These are phyloP conservation scores for Chenopodium formosanum DNA, from an alignment of 148 eudicot species.

Conservation along the genomic window DNA sequence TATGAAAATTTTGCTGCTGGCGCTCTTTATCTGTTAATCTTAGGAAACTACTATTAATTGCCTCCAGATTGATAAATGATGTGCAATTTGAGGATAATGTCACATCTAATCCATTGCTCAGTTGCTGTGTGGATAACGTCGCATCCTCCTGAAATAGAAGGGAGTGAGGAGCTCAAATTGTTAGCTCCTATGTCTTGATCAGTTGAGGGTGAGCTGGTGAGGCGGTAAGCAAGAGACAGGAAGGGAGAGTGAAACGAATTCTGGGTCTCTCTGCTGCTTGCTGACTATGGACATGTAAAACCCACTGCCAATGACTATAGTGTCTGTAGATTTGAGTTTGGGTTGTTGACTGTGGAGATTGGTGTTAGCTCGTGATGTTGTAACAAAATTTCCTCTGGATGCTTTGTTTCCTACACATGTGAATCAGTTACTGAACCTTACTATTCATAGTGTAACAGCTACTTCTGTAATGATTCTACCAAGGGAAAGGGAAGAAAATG, in stretches of 20 bases:
- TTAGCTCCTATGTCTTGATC: neutral
- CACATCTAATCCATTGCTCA: neutral
- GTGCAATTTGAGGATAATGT: neutral
- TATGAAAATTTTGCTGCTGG: neutral
- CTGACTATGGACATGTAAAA: neutral
- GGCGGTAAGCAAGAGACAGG: neutral
- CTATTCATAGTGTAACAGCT: neutral
- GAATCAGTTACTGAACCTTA: neutral
- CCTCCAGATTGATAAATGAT: neutral
- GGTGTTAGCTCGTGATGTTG: neutral
- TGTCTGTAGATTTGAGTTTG: no score
- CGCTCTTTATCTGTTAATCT: neutral
- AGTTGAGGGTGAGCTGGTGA: neutral
- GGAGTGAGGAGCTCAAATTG: neutral
- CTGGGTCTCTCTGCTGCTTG: neutral
- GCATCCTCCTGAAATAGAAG: neutral
- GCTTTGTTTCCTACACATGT: neutral
- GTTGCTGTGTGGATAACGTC: neutral
- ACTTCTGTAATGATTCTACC: neutral
- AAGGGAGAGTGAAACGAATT: neutral
- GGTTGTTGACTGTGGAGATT: neutral
- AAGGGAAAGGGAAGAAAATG: neutral
- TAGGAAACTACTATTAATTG: neutral
- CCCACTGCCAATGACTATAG: neutral
- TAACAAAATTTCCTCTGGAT: neutral